These are phyloP conservation scores for Juncus inflexus DNA, from an alignment of 176 grass and related monocot species.

Conservation along the genomic window DNA sequence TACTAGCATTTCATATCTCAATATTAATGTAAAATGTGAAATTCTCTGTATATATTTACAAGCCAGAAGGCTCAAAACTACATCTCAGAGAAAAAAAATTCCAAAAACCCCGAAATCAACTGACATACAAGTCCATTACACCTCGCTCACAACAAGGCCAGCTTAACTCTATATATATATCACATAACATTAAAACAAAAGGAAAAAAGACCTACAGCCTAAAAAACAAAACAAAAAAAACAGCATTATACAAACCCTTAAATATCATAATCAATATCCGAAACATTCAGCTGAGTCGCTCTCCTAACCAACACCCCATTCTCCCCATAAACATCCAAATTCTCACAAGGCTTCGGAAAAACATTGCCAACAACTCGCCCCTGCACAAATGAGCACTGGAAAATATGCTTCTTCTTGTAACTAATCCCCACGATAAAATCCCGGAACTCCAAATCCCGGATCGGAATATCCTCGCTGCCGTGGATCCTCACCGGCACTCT, in stretches of 20 bases:
- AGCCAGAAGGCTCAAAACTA: constrained; percentile 21
- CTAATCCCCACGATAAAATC: constrained; percentile 76
- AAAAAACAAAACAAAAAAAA: background rate
- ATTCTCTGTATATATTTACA: constrained; percentile 19
- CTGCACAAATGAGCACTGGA: constrained; percentile 71
- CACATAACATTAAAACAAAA: constrained; percentile 3
- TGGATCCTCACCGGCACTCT: constrained; percentile 81
- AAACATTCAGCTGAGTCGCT: constrained; percentile 35
- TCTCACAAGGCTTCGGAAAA: constrained; percentile 76
- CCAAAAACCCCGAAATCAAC: too few relatives aligned
- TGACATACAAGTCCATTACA: constrained; percentile 3
- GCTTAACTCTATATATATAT: background rate
- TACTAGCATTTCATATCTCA: too few relatives aligned
- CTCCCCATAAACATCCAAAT: constrained; percentile 53
- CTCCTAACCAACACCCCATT: constrained; percentile 53
- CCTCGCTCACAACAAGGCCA: background rate
- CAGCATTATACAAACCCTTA: constrained; percentile 33
- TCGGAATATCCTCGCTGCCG: constrained; percentile 72
- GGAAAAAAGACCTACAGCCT: constrained; percentile 7
- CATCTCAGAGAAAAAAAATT: constrained; percentile 2
- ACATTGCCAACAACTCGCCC: constrained; percentile 55
- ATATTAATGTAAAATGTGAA: background rate
- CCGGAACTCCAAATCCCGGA: constrained; percentile 58
- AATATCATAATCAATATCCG: constrained; percentile 82
- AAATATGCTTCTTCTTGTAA: constrained; percentile 98